Base-by-base conservation (phyloP, 2,329 filamentous ascomycete species). In the Grosmannia clavigera region DNA sequence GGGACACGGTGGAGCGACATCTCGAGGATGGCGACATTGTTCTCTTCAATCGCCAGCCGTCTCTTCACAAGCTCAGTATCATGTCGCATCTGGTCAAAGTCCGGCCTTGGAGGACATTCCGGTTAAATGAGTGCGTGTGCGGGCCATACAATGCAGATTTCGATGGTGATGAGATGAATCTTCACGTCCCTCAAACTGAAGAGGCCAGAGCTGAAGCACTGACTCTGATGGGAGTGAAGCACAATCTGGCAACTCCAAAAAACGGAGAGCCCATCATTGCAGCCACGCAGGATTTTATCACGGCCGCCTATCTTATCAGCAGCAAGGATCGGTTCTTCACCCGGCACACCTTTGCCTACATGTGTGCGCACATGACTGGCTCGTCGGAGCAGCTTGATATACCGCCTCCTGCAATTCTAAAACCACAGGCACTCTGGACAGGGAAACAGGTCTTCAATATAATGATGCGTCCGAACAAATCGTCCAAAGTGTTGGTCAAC, bases 221-320 rank as follows among this genome's bases (percentile, higher is more conserved):
- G 68, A 91, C 92, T 66, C 76, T 99, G 55, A 99, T 99, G 94
- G 94, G 94, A 51, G 92, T 99, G 60, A 96, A 96, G 74, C 85
- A 97, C 77, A 99, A 99, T 70, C 74, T 99, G 61, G 88, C 88
- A 3, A 99, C 94, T 0, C 94, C 94, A 0, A 96, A 96, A 73
- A 97, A 97, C 74, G 94, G 94, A 70, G 92, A 96, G 67, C 94
- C 94, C 1, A 95, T 99, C 67, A 97, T 99, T 75, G 91, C 92
- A 22, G 92, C 94, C n/a, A 99, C 95, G 35, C 94, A 99, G 69
- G 94, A 99, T 78, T 99, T 99, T 75, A 97, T 99, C 67, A 97
- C 92, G 31, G 92, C 92, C 4, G 89, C 94, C 0, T 99, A 91
- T 69, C 76, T 97, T 4, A 78, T 97, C 31, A 96, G 90, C 67